Conservation (phyloP, 202 grass and related monocot genomes). For the Zoysia matrella region DNA sequence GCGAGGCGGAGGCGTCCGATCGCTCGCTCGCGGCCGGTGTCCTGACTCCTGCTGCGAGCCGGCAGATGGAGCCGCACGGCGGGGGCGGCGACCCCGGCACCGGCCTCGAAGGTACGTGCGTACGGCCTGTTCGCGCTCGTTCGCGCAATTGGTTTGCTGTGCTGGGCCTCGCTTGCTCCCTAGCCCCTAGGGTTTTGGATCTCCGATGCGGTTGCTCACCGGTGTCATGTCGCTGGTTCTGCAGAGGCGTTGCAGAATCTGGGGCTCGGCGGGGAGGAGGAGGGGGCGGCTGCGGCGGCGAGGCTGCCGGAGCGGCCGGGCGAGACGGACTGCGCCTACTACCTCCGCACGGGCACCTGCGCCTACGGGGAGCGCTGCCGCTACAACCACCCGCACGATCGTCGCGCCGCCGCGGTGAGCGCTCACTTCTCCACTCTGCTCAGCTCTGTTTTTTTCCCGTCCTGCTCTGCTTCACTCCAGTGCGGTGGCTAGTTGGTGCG, state of each 20-base stretch:
- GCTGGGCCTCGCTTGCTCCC: conserved; percentile 4
- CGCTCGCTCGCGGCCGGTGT: not conserved
- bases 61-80: conserved; percentile 48
- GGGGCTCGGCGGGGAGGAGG: conserved; percentile 57
- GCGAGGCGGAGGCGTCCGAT: not conserved
- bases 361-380: too few species aligned
- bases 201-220: conserved; percentile 24
- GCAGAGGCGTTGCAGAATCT: conserved; percentile 85
- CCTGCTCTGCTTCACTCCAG: conserved; percentile 31
- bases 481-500: not conserved
- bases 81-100: conserved; percentile 41
- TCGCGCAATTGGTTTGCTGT: conserved; percentile 9
- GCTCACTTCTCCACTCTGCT: not conserved
- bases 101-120: conserved; percentile 75
- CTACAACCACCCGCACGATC: conserved; percentile 86
- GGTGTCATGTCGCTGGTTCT: conserved; percentile 10
- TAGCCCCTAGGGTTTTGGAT: conserved; percentile 62
- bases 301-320: not conserved
- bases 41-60: not conserved
- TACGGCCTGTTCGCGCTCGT: not conserved
- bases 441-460: not conserved
- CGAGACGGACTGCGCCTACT: too few species aligned
- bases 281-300: conserved; percentile 30
- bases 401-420: conserved; percentile 55
- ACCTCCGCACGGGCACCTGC: too few species aligned